Evolutionary conservation across 2,329 filamentous ascomycete genomes (phyloP).

Genomic region (Chrysosporium queenslandicum): DNA sequence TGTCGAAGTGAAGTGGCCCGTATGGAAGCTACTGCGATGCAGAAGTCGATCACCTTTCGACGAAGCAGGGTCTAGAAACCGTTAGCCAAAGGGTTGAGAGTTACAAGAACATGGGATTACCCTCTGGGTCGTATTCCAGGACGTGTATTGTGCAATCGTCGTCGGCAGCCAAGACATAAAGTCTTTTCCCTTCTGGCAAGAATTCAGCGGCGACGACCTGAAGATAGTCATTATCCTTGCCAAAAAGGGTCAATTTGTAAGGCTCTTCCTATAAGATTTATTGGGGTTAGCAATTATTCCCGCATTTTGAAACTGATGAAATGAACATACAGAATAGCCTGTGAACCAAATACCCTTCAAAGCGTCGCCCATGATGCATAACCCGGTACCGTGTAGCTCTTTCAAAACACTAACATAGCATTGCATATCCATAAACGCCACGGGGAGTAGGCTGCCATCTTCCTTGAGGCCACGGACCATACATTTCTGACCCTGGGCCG

Average conservation of each 20-base stretch:
- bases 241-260: conserved; percentile 87
- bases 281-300: background rate
- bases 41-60: conserved; percentile 79
- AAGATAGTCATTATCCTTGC: conserved; percentile 69
- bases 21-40: conserved; percentile 77
- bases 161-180: conserved; percentile 76
- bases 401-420: conserved; percentile 83
- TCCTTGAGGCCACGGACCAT: conserved; percentile 95
- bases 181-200: conserved; percentile 69
- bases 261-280: conserved; percentile 62
- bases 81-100: background rate
- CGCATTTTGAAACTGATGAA: background rate
- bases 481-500: conserved; percentile 90
- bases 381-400: conserved; percentile 68
- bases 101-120: conserved; percentile 43
- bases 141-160: conserved; percentile 78
- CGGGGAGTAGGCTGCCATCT: conserved; percentile 80
- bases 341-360: conserved; percentile 94
- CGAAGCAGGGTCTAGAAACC: conserved; percentile 68
- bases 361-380: conserved; percentile 80
- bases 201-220: conserved; percentile 78
- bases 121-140: conserved; percentile 87
- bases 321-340: conserved; percentile 59
- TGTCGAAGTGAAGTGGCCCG: conserved; percentile 65
- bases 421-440: conserved; percentile 96